Base-by-base conservation (phyloP, 257 asterid species). In the Voacanga thouarsii region DNA sequence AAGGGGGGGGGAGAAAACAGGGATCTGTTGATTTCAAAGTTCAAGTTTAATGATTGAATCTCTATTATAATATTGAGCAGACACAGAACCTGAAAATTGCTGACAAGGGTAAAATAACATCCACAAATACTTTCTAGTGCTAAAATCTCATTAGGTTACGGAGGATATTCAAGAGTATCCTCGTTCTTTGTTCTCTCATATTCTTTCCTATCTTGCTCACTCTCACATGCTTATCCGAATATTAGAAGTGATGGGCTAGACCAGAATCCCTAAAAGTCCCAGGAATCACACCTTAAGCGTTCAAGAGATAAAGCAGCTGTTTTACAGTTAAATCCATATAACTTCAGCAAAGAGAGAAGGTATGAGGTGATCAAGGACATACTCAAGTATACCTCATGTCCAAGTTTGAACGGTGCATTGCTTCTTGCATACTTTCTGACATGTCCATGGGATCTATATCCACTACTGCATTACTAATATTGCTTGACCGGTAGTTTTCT, bases 401-500 rank as follows among this genome's bases (percentile, higher is more conserved):
- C 90, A 96, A 82, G 86, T 82, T 92, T 15, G 99, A 96, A 69
- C 93, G 92, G 84, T 92, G 97, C 97, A 96, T 90, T 7, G 99
- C 99, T 86, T 96, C 99, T 82, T 96, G 98, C 99, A 96, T 92
- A 82, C 99, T 87, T 71, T 96, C 98, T 41, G 98, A 89, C 94
- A 94, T 89, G 84, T 96, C 99, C 98, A 92, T 90, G 47, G 94
- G 96, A 83, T 96, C 98, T 81, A 89, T 61, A 82, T 92, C 97
- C 75, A 75, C 83, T 77, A 84, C 78, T 33, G 89, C 89, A 84
- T 82, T 84, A 49, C 80, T 84, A 77, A 86, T 82, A 82, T 77
- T 88, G 83, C 76, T 90, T 73, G 79, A 65, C 44, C 80, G 83
- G 78, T 76, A 76, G 84, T 43, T 86, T 82, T 86, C 89, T 85